These are phyloP conservation scores for Macrocybe gigantea DNA, from an alignment of 768 basidiomycete genomes.

Conservation along the genomic window DNA sequence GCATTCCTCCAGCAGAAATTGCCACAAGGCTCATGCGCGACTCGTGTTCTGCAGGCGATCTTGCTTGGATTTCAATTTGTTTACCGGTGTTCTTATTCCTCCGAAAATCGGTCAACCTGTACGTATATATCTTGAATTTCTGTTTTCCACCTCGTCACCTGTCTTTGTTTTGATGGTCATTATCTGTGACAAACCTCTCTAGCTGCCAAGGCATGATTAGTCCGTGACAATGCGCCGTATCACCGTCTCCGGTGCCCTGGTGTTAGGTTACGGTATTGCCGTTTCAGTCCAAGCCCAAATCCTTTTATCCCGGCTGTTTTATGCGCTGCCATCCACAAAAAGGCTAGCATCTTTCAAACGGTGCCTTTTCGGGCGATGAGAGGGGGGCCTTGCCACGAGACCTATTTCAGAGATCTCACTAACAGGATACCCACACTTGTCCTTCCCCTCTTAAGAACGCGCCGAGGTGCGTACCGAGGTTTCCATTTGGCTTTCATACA, in stretches of 20 bases:
- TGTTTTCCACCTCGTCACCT: background rate
- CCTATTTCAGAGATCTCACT: slow-evolving; percentile 20
- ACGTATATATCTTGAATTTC: background rate
- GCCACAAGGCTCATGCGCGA: too few species aligned
- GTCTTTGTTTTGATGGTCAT: slow-evolving; percentile 3
- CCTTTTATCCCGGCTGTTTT: slow-evolving; percentile 31
- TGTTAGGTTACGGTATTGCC: slow-evolving; percentile 17
- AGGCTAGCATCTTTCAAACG: slow-evolving; percentile 28
- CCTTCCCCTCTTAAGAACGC: slow-evolving; percentile 8
- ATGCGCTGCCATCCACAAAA: slow-evolving; percentile 28
- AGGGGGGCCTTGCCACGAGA: slow-evolving; percentile 18
- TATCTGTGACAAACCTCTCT: background rate
- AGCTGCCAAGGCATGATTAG: slow-evolving; percentile 10
- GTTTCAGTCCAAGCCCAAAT: slow-evolving; percentile 23
- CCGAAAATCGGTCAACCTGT: background rate
- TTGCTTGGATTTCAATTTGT: background rate
- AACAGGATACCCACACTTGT: slow-evolving; percentile 21
- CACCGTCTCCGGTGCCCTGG: slow-evolving; percentile 17
- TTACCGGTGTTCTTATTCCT: background rate
- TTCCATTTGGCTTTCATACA: slow-evolving; percentile 3
- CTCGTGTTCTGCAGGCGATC: too few species aligned
- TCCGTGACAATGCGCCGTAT: slow-evolving; percentile 17
- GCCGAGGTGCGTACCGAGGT: background rate
- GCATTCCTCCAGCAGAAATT: too few species aligned
- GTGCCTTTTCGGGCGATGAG: slow-evolving; percentile 27